Evolutionary conservation across 1,284 basidiomycete genomes (phyloP).

Genomic region (Cerioporus squamosus): DNA sequence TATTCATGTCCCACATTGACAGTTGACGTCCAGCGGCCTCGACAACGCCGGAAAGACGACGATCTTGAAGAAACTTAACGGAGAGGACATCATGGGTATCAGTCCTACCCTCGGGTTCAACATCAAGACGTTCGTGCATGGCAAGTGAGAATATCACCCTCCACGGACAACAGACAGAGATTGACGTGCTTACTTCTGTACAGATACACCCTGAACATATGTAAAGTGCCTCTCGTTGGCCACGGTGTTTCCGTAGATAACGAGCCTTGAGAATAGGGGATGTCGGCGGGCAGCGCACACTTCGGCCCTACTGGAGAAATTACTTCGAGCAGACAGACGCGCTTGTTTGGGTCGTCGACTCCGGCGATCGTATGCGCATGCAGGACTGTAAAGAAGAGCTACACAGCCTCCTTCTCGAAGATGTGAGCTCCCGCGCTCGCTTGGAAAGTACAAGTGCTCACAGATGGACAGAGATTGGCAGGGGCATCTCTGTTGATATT

Average conservation of each 20-base stretch:
- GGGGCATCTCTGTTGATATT: constrained; percentile 96
- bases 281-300: constrained; percentile 94
- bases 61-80: constrained; percentile 93
- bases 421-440: constrained; percentile 64
- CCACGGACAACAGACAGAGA: neutral
- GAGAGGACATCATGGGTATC: constrained; percentile 86
- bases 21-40: constrained; percentile 74
- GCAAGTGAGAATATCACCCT: constrained; percentile 64
- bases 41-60: constrained; percentile 99
- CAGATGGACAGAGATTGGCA: constrained; percentile 71
- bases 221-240: no score
- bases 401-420: constrained; percentile 85
- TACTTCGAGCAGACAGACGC: constrained; percentile 99
- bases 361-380: constrained; percentile 88
- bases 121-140: constrained; percentile 94
- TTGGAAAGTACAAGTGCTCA: constrained; percentile 9
- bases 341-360: constrained; percentile 99
- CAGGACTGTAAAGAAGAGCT: constrained; percentile 90
- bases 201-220: constrained; percentile 93
- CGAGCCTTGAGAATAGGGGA: constrained; percentile 70
- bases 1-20: neutral
- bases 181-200: neutral
- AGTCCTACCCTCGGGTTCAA: constrained; percentile 98
- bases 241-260: no score
- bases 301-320: constrained; percentile 98